Percentiles rank a stretch among this genome's conserved stretches.
Conservation (phyloP, 2,329 filamentous ascomycete genomes). For the Coniochaeta prunicola region DNA sequence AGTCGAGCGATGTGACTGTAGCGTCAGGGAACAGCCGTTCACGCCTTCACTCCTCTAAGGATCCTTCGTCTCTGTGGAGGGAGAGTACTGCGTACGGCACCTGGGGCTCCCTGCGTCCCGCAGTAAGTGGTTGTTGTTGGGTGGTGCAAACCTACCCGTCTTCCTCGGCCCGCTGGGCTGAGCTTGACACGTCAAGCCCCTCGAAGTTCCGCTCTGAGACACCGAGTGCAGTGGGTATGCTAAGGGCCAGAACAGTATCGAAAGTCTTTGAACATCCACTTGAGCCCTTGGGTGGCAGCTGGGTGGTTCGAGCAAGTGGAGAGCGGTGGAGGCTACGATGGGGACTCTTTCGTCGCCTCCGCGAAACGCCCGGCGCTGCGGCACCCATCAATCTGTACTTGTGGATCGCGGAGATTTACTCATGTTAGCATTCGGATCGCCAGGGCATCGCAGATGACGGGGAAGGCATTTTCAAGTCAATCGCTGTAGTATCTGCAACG, state of each 20-base stretch:
- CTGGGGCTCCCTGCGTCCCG: too few species aligned
- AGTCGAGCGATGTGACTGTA: neutral
- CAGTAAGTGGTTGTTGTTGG: neutral
- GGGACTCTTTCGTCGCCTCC: neutral
- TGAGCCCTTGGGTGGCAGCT: neutral
- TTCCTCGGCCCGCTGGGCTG: neutral
- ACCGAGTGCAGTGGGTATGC: neutral
- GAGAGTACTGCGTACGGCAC: too few species aligned
- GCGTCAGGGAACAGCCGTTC: neutral
- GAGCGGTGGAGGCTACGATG: neutral
- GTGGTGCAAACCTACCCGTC: neutral
- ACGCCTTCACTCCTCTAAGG: neutral
- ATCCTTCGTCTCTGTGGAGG: neutral
- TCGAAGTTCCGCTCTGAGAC: neutral
- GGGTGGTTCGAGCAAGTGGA: neutral
- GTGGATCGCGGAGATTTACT: neutral
- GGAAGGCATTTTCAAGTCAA: neutral
- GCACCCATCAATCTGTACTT: neutral
- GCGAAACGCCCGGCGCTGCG: neutral
- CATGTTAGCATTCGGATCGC: neutral
- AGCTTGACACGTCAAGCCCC: neutral
- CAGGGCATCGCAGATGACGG: neutral
- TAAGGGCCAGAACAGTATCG: neutral
- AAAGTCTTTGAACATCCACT: neutral
- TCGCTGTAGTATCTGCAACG: neutral